Evolutionary conservation across 1,139 yeast genomes (phyloP), one percentile per base, ranked within the genome.

Genomic region (Saccharomycopsis phalli): DNA sequence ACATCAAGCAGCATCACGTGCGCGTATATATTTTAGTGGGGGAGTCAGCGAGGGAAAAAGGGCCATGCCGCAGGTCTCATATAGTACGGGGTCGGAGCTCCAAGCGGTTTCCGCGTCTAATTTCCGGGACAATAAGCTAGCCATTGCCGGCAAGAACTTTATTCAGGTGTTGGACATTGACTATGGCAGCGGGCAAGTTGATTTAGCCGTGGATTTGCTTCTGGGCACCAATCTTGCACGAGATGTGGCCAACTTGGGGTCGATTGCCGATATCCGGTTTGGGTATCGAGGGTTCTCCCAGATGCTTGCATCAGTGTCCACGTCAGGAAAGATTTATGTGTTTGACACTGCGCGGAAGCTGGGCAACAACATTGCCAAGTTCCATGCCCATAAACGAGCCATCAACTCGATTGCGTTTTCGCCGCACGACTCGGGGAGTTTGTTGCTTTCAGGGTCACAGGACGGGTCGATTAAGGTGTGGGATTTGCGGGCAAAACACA

Each of bases 381-480:
- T 80, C 29, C 61, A 70, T 13, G 95, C 83, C 48, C 95, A 86
- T 52, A 77, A 78, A 39, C 64, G 97, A 42, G 78, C 94, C 3
- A 79, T 91, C 35, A 86, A 87, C 54, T 73, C 94, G 1, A 63
- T 91, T 22, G 86, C 82, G 45, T 87, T 86, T 56, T 69, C 67
- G 45, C 70, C 70, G 29, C 68, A 69, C 3, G 71, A 71, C 35
- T 19, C 10, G 6, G 72, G 81, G 1, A 69, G 71, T 50, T 65
- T 74, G 36, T 58, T 91, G 13, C 60, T 86, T 2, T 81, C 95
- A 1, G 98, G 95, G 0, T 81, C 94, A 0, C 95, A 86, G 54
- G 98, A 91, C 60, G 96, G 97, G 2, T 67, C 80, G 16, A 76
- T 88, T 43, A 80, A 84, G 50, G 59, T 87, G 14, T 91, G 97